Base-by-base conservation (phyloP, 2,329 filamentous ascomycete genomes). In the Colletotrichum sublineola region DNA sequence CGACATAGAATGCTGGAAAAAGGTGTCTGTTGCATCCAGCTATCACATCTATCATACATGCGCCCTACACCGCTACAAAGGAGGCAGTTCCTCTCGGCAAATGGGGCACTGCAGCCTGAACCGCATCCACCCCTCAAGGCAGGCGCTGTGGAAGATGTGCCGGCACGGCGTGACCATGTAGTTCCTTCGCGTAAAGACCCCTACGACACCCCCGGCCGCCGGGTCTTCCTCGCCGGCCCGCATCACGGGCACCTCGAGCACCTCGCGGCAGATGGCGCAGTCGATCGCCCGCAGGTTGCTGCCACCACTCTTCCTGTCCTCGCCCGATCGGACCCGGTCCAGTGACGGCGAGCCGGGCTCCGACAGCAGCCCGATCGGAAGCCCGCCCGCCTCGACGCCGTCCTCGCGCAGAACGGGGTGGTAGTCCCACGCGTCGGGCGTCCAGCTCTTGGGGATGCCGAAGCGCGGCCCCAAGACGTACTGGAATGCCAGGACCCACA, bases 141-240 rank as follows among this genome's bases (percentile, higher is more conserved):
- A 99, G 42, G 88, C 86, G 68, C 92, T 96, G 80, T 99, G 96
- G 80, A 99, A 99, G 61, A 98, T 95, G 83, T 99, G 96, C 67
- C 95, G 87, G 81, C 96, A 99, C 60, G 96, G 96, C 69, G 96
- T 99, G 31, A 98, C 94, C 96, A 99, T 99, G 83, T 98, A 98
- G 76, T 89, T 87, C 62, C 95, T 89, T 73, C 96, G 87, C 42
- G 93, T 93, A 76, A 98, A 86, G 67, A 97, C 89, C 40, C 91
- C 91, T 0, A 90, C 84, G 70, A 91, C 87, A 42, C 89, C 88
- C 56, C 86, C 86, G 0, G 80, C 80, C 5, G 83, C 75, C 0
- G 82, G 81, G 12, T 88, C 87, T 55, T 87, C 86, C 52, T 86
- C 86, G 12, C 87, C 88, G 1, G 88, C 86, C 63, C 87, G 87